phyloP scores from a whole-genome alignment of 2,329 filamentous ascomycete genomes.

The Leptosphaerulina australis region DNA sequence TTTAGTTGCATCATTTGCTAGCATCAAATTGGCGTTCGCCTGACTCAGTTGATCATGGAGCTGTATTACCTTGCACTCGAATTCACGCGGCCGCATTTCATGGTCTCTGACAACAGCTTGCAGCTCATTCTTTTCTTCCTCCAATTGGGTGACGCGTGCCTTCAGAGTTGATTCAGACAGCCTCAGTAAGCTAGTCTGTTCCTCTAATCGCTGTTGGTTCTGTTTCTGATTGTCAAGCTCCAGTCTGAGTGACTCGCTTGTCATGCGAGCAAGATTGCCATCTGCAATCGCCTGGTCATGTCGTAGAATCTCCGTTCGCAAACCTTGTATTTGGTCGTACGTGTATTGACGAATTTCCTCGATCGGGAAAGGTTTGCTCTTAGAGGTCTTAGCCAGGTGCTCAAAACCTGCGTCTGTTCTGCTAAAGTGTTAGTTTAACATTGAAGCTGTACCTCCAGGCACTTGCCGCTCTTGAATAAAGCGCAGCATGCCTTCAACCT shows the following conservation, averaged over 20 bases:
- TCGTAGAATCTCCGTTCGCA: slow-evolving; percentile 28
- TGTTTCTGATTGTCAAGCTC: slow-evolving; percentile 27
- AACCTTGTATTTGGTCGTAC: slow-evolving; percentile 20
- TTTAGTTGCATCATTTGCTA: slow-evolving; percentile 6
- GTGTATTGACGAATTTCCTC: slow-evolving; percentile 21
- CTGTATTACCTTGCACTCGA: slow-evolving; percentile 13
- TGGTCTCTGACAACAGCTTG: slow-evolving; percentile 4
- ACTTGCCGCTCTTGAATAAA: slow-evolving; percentile 32
- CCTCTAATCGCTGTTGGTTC: slow-evolving; percentile 19
- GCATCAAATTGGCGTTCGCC: slow-evolving; percentile 17
- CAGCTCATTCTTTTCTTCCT: slow-evolving; percentile 23
- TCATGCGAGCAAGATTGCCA: slow-evolving; percentile 19
- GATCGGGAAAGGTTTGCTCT: background rate
- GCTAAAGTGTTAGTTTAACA: background rate
- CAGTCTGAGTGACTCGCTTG: slow-evolving; percentile 21
- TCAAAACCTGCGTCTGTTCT: slow-evolving; percentile 17
- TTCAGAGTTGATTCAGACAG: slow-evolving; percentile 23
- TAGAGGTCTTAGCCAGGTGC: slow-evolving; percentile 10
- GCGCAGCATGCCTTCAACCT: slow-evolving; percentile 32
- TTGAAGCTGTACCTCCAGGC: too few relatives aligned
- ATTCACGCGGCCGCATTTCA: background rate
- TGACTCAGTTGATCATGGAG: slow-evolving; percentile 24
- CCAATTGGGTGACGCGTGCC: slow-evolving; percentile 13
- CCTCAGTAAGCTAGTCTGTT: slow-evolving; percentile 11
- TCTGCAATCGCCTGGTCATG: slow-evolving; percentile 28